A percentile compares a stretch with the other conserved stretches of the same genome.
phyloP scores from a whole-genome alignment of 192 early-diverging fungal species.

The Rhizophagus sp. region DNA sequence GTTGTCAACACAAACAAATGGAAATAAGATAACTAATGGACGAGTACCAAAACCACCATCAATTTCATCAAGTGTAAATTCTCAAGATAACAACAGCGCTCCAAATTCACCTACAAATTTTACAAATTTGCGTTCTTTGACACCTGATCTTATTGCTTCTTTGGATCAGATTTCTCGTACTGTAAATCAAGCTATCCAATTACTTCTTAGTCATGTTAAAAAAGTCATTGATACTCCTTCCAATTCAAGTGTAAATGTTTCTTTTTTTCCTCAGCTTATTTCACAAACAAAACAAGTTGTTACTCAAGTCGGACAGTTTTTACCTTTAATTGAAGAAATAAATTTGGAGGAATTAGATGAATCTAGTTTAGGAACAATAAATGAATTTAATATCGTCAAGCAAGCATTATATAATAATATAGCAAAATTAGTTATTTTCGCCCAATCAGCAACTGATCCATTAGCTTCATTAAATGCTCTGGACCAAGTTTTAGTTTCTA shows the following conservation, averaged over 20 bases:
- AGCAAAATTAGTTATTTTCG: conserved; percentile 59
- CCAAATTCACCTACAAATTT: neutral
- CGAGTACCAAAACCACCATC: neutral
- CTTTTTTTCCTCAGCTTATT: conserved; percentile 37
- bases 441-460: conserved; percentile 56
- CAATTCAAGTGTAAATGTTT: neutral
- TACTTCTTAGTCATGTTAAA: conserved; percentile 32
- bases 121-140: neutral
- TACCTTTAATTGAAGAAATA: conserved; percentile 40
- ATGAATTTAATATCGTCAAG: conserved; percentile 62
- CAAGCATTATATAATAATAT: conserved; percentile 66
- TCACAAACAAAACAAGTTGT: conserved; percentile 37
- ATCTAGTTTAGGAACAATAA: conserved; percentile 22
- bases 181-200: conserved; percentile 34
- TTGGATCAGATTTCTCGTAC: conserved; percentile 41
- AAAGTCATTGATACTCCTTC: conserved; percentile 33
- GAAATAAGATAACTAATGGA: neutral
- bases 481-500: conserved; percentile 48
- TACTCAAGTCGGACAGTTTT: conserved; percentile 40
- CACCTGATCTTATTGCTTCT: conserved; percentile 31
- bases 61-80: neutral
- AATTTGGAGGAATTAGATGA: conserved; percentile 34
- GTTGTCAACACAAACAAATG: neutral
- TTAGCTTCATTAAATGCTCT: conserved; percentile 58
- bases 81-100: neutral